These are phyloP conservation scores for Coemansia sp. DNA, from an alignment of 192 early-diverging fungal species.

Conservation along the genomic window DNA sequence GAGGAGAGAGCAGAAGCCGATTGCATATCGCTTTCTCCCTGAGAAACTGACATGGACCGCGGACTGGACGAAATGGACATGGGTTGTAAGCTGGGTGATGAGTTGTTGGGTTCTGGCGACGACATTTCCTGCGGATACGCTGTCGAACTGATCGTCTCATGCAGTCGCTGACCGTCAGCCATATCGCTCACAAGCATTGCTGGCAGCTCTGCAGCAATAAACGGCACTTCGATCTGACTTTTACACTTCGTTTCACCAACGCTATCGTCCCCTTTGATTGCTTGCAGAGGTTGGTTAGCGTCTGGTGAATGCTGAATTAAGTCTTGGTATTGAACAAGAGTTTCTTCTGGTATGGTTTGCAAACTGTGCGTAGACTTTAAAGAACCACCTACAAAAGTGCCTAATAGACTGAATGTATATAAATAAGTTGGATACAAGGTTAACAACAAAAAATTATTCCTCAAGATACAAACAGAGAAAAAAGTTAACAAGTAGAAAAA, in stretches of 20 bases:
- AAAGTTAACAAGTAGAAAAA: neutral
- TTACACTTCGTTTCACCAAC: neutral
- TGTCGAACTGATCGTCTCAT: neutral
- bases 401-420: neutral
- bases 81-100: neutral
- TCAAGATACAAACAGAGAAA: neutral
- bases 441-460: too few species aligned
- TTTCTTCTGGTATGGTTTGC: neutral
- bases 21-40: neutral
- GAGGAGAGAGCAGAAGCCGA: neutral
- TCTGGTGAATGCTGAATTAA: neutral
- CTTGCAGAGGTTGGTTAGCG: neutral
- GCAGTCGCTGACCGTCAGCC: neutral
- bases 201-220: neutral
- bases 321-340: neutral
- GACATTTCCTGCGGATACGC: neutral
- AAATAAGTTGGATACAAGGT: neutral
- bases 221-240: neutral
- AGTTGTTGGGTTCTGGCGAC: neutral
- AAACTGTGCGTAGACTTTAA: neutral
- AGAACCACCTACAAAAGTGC: neutral
- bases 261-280: neutral
- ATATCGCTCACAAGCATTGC: neutral
- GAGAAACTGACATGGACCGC: too few species aligned
- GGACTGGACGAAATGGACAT: neutral